Evolutionary conservation across 176 grass and related monocot species (phyloP).

Genomic region (Aegilops bicornis): DNA sequence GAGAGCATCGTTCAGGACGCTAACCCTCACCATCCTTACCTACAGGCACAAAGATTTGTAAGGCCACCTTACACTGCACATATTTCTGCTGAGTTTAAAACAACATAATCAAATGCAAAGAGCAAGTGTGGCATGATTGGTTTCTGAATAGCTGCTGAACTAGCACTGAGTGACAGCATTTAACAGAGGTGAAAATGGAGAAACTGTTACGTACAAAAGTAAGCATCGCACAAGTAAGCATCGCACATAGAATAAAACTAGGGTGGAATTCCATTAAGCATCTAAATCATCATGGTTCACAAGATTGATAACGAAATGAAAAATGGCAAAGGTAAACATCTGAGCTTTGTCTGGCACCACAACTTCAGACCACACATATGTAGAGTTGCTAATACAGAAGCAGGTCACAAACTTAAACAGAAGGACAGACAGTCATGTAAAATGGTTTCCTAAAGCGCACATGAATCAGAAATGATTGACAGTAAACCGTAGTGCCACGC

Average conservation of each 20-base stretch:
- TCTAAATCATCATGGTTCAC: background rate
- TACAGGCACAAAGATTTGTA: background rate
- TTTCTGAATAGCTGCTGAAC: background rate
- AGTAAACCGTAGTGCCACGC: background rate
- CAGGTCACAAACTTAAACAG: background rate
- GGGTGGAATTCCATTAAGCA: background rate
- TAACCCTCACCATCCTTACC: slow-evolving; percentile 43
- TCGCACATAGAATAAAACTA: background rate
- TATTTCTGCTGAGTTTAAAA: background rate
- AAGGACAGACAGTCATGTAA: background rate
- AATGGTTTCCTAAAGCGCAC: background rate
- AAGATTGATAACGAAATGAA: background rate
- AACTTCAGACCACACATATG: background rate
- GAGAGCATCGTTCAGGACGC: slow-evolving; percentile 45
- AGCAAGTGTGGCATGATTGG: background rate
- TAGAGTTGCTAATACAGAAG: background rate
- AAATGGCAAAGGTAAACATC: background rate
- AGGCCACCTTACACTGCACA: background rate
- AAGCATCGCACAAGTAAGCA: background rate
- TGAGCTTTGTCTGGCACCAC: background rate
- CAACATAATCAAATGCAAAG: background rate
- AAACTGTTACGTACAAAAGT: background rate
- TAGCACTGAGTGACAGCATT: background rate
- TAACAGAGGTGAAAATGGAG: background rate
- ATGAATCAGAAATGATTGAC: background rate